Base-by-base conservation (phyloP, 148 eudicot species). In the Spergularia marina region DNA sequence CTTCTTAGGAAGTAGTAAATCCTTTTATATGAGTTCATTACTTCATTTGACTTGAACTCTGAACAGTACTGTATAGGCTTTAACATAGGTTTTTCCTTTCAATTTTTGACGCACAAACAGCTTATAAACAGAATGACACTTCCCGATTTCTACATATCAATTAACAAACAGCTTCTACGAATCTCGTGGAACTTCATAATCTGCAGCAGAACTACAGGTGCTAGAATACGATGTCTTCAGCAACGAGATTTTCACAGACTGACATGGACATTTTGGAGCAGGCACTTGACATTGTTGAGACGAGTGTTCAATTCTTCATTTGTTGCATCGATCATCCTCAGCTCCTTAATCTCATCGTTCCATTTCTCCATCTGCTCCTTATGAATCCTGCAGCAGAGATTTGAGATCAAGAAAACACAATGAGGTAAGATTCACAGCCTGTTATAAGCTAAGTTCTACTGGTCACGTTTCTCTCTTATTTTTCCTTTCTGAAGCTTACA, bases 341-440 rank as follows among this genome's bases (percentile, higher is more conserved):
- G 86, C 74, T 87, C 90, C 82, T 87, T 88, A 52, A 93, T 93
- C 79, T 91, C 98, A 62, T 89, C 89, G 83, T 89, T 87, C 98
- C 94, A 93, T 79, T 93, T 91, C 72, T 88, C 92, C 61, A 91
- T 86, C 83, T 91, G 98, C 78, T 91, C 94, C 91, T 86, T 89
- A 84, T 93, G 97, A 51, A 88, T 85, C 85, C 97, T 93, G 88
- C 76, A 61, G 72, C 68, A 75, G 56, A 23, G 44, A 74, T 68
- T n/a, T 11, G 13, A 67, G 65, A 63, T 47, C 36, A 76, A 30
- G 54, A 70, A 72, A 72, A 30, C 68, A 49, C 20, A 77, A 56
- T 57, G 53, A 72, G 30, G 57, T 39, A 76, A 56, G 41, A 58
- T 73, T 34, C 72, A 3, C 39, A 67, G 41, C 49, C 66, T 51